phyloP scores from a whole-genome alignment of 345 rosid species.

The Euphorbia pulcherrima region DNA sequence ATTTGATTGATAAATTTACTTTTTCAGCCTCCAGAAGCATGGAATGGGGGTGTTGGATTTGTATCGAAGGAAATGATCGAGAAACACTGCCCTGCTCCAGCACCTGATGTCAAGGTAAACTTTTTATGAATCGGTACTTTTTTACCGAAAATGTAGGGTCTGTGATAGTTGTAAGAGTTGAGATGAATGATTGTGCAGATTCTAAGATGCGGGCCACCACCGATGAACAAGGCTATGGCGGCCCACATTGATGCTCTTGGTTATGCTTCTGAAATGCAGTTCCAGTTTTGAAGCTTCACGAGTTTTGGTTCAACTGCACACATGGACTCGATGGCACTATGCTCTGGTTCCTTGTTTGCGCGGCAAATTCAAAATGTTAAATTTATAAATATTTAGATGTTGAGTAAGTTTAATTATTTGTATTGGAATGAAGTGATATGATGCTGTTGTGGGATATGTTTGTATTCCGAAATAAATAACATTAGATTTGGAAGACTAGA shows the following conservation, averaged over 20 bases:
- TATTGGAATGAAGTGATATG: background rate
- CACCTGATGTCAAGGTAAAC: conserved; percentile 61
- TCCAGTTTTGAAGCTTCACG: conserved; percentile 65
- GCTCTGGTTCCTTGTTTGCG: background rate
- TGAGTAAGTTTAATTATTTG: conserved; percentile 1
- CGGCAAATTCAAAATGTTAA: conserved; percentile 5
- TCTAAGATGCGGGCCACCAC: conserved; percentile 93
- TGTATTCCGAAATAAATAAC: background rate
- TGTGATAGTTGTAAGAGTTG: conserved; percentile 1
- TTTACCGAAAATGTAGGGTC: background rate
- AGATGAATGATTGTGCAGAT: conserved; percentile 39
- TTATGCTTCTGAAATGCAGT: conserved; percentile 79
- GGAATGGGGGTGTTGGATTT: conserved; percentile 92
- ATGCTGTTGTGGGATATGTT: background rate
- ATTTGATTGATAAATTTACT: conserved; percentile 6
- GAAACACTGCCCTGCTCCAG: conserved; percentile 74
- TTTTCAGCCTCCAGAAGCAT: conserved; percentile 77
- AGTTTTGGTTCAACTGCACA: background rate
- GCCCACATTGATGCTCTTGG: conserved; percentile 76
- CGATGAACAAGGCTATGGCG: conserved; percentile 98
- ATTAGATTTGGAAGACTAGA: background rate
- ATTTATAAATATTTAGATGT: background rate
- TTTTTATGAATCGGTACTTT: background rate
- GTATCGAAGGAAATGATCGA: conserved; percentile 89
- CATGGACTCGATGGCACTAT: conserved; percentile 6